Evolutionary conservation across 2,329 filamentous ascomycete species (phyloP).

Genomic region (Knufia petricola): DNA sequence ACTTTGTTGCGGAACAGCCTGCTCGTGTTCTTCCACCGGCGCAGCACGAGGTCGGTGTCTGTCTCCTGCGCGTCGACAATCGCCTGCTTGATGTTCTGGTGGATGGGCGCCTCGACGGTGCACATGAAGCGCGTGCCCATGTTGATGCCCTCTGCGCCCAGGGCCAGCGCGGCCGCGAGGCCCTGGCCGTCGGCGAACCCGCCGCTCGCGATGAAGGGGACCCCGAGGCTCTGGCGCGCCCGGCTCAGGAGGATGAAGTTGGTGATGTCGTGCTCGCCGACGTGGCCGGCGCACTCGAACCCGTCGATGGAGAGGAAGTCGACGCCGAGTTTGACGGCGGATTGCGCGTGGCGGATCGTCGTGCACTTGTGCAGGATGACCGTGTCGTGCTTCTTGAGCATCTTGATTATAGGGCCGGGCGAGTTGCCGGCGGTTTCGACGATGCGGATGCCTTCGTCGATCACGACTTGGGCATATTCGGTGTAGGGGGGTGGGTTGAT

Average conservation of each 20-base stretch:
- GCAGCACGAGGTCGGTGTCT: conserved; percentile 77
- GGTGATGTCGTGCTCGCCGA: conserved; percentile 45
- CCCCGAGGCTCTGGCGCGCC: conserved; percentile 70
- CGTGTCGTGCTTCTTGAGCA: conserved; percentile 69
- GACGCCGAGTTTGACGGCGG: conserved; percentile 85
- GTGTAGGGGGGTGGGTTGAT: conserved; percentile 85
- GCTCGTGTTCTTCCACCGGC: conserved; percentile 87
- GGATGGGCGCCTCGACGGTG: conserved; percentile 85
- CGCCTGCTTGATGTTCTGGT: conserved; percentile 83
- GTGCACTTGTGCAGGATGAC: conserved; percentile 96
- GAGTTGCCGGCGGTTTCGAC: conserved; percentile 90
- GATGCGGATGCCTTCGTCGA: conserved; percentile 83
- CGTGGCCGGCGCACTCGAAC: conserved; percentile 81
- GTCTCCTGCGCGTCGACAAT: conserved; percentile 85
- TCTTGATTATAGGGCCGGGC: conserved; percentile 79
- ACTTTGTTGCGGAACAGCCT: conserved; percentile 88
- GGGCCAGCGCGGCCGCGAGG: conserved; percentile 75
- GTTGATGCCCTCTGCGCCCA: conserved; percentile 91
- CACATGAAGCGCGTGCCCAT: conserved; percentile 99
- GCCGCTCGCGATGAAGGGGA: conserved; percentile 91
- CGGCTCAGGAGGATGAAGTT: conserved; percentile 61
- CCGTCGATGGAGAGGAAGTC: conserved; percentile 96
- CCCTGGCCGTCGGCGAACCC: conserved; percentile 94
- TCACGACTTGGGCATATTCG: conserved; percentile 82
- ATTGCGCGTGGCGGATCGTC: conserved; percentile 84